phyloP scores from a whole-genome alignment of 2,329 filamentous ascomycete genomes.

The Simplicillium sp. region DNA sequence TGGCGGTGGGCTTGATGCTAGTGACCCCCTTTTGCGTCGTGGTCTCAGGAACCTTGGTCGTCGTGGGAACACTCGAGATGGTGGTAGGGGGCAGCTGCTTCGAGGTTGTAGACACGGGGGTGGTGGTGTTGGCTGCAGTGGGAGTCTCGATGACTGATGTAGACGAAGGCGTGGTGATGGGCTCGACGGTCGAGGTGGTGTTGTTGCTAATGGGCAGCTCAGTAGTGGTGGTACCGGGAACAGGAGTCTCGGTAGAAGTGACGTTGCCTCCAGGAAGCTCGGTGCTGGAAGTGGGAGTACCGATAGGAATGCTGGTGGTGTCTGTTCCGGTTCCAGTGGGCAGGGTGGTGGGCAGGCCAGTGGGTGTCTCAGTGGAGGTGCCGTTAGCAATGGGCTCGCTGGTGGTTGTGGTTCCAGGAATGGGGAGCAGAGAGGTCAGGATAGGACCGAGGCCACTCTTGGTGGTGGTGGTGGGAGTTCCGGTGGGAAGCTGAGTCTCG shows the following conservation, averaged over 20 bases:
- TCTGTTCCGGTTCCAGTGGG: no score
- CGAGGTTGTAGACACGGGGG: slow-evolving; percentile 2
- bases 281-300: no score
- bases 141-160: slow-evolving; percentile 5
- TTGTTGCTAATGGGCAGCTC: no score
- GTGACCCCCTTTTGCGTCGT: slow-evolving; percentile 15
- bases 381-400: neutral
- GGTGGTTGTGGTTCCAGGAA: neutral
- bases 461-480: neutral
- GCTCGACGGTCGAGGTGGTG: slow-evolving; percentile 3
- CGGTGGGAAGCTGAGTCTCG: neutral
- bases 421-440: slow-evolving; percentile 7
- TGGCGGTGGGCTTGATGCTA: slow-evolving; percentile 31
- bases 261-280: no score
- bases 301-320: no score
- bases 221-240: no score
- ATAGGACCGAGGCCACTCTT: neutral
- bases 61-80: neutral
- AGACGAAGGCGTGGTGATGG: slow-evolving; percentile 5
- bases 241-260: neutral
- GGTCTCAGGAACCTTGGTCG: slow-evolving; percentile 6
- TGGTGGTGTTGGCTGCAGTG: slow-evolving; percentile 6
- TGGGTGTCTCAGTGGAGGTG: neutral
- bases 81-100: slow-evolving; percentile 1
- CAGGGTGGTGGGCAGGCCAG: neutral